Evolutionary conservation across 495 filamentous ascomycete genomes (phyloP).

Genomic region (Trypethelium eluteriae): DNA sequence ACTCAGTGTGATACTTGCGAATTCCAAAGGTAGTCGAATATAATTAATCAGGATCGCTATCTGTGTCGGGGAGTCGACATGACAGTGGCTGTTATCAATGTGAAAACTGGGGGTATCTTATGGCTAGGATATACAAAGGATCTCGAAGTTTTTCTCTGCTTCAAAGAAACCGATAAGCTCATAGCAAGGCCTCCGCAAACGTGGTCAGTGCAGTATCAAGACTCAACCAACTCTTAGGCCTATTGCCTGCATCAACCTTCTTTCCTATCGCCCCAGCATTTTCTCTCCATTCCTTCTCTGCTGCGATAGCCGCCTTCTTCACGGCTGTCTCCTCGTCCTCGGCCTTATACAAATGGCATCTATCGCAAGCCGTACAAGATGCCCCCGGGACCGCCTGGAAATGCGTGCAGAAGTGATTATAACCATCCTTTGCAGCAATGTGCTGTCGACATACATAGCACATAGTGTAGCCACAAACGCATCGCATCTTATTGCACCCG

Average conservation of each 20-base stretch:
- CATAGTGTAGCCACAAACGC: constrained; percentile 96
- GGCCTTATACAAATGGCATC: constrained; percentile 80
- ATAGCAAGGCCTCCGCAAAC: neutral
- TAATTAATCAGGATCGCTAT: too few species aligned
- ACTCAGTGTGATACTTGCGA: too few species aligned
- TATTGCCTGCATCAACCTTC: constrained; percentile 15
- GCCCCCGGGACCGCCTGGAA: constrained; percentile 71
- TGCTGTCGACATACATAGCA: constrained; percentile 77
- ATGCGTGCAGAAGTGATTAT: constrained; percentile 90
- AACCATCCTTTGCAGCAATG: constrained; percentile 53
- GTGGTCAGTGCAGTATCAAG: neutral
- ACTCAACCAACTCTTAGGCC: neutral
- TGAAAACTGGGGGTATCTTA: neutral
- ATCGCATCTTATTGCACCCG: constrained; percentile 96
- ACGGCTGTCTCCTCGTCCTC: constrained; percentile 80
- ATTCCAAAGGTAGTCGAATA: too few species aligned
- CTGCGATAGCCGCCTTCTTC: constrained; percentile 63
- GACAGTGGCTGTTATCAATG: too few species aligned
- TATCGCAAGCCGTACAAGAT: constrained; percentile 67
- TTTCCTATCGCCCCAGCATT: constrained; percentile 45
- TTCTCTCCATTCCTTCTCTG: constrained; percentile 73
- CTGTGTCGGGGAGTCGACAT: too few species aligned
- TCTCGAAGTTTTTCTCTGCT: neutral
- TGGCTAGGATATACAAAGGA: neutral
- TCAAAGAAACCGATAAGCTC: neutral